Evolutionary conservation across 2,329 filamentous ascomycete species (phyloP).

Genomic region (Diaporthe caulivora): DNA sequence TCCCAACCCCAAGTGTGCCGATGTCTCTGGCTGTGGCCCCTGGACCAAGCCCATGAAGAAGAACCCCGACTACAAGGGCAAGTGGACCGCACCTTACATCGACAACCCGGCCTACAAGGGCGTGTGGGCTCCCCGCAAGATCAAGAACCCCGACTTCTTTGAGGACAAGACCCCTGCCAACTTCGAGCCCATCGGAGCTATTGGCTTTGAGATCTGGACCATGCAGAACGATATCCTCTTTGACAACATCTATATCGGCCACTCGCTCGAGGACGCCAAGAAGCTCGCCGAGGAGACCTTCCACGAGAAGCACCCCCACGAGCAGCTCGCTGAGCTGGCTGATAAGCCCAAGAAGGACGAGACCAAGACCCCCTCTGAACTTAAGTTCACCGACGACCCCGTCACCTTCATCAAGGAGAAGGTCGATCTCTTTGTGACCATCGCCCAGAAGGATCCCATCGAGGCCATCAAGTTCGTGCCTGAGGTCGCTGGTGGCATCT

Average conservation of each 20-base stretch:
- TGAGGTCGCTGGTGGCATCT: conserved; percentile 87
- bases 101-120: conserved; percentile 99
- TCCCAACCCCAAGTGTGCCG: conserved; percentile 95
- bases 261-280: conserved; percentile 92
- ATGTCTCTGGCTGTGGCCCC: conserved; percentile 91
- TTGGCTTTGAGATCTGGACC: conserved; percentile 99
- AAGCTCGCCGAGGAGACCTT: conserved; percentile 92
- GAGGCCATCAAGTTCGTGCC: conserved; percentile 90
- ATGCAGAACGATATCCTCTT: conserved; percentile 99
- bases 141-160: conserved; percentile 94
- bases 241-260: conserved; percentile 99
- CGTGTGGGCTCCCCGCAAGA: conserved; percentile 93
- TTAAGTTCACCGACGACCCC: conserved; percentile 92
- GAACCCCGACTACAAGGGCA: conserved; percentile 99
- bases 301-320: conserved; percentile 85
- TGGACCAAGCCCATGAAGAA: conserved; percentile 93
- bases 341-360: conserved; percentile 80
- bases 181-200: conserved; percentile 98
- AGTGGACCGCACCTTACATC: conserved; percentile 92
- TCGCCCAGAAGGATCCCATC: conserved; percentile 84
- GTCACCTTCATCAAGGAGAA: conserved; percentile 91
- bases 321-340: conserved; percentile 83
- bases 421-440: conserved; percentile 88
- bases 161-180: conserved; percentile 98
- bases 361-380: conserved; percentile 78